phyloP scores from a whole-genome alignment of 805 yeast species.

The Zygotorulaspora florentina region DNA sequence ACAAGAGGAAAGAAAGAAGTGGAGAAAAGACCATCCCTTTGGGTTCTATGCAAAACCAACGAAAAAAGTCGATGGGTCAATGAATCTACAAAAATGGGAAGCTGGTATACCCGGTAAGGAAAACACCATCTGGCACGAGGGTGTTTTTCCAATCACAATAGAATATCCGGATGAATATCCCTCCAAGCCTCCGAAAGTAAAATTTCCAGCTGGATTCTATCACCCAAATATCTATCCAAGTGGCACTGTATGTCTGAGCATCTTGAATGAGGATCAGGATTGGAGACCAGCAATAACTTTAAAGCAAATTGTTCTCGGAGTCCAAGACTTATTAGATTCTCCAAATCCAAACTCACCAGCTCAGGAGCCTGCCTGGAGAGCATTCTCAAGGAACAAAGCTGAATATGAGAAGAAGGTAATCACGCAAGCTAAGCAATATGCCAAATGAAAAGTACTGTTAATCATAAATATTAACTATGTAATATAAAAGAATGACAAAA shows the following conservation, averaged over 20 bases:
- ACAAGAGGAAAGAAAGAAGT: constrained; percentile 93
- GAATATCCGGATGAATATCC: constrained; percentile 90
- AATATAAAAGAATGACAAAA: constrained; percentile 12
- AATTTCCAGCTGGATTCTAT: constrained; percentile 83
- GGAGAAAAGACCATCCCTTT: constrained; percentile 98
- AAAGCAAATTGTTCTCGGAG: constrained; percentile 84
- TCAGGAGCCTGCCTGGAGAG: constrained; percentile 94
- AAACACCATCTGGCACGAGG: constrained; percentile 84
- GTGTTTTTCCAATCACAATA: constrained; percentile 80
- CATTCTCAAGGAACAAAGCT: constrained; percentile 63
- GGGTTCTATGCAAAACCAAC: constrained; percentile 93
- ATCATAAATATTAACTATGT: constrained; percentile 11
- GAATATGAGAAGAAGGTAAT: constrained; percentile 71
- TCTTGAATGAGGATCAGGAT: constrained; percentile 90
- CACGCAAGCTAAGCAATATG: constrained; percentile 75
- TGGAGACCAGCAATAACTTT: constrained; percentile 97
- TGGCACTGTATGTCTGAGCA: constrained; percentile 91
- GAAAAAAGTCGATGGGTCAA: constrained; percentile 73
- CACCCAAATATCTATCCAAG: constrained; percentile 98
- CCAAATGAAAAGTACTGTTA: constrained; percentile 32
- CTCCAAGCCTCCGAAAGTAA: constrained; percentile 92
- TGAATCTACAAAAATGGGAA: constrained; percentile 83
- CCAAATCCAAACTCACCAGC: constrained; percentile 98
- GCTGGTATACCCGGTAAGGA: constrained; percentile 95
- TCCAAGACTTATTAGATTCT: constrained; percentile 81